Conservation (phyloP, 495 filamentous ascomycete species). For the Cercophora newfieldiana region DNA sequence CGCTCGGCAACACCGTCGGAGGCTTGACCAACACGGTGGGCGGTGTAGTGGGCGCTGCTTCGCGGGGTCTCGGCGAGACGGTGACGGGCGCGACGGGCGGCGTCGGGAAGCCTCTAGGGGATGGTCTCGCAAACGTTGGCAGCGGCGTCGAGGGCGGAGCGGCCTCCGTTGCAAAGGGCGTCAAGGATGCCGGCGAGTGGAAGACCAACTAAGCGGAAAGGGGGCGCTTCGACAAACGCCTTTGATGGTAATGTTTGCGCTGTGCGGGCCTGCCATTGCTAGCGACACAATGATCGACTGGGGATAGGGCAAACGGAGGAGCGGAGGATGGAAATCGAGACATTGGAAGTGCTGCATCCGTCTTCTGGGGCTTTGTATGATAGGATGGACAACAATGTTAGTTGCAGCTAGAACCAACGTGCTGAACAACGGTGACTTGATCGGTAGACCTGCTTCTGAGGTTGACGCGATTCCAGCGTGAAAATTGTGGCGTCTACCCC, state of each 20-base stretch:
- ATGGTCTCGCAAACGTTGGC: slow-evolving; percentile 61
- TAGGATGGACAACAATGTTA: neutral
- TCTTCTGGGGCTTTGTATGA: neutral
- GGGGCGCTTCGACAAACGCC: neutral
- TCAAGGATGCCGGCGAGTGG: slow-evolving; percentile 70
- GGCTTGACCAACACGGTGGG: slow-evolving; percentile 65
- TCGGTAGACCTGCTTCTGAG: neutral
- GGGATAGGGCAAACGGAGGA: neutral
- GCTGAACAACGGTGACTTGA: no score
- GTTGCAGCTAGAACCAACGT: neutral
- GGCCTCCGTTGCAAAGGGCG: slow-evolving; percentile 57
- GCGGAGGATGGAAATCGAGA: neutral
- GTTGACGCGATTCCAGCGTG: neutral
- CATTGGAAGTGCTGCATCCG: neutral
- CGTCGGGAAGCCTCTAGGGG: slow-evolving; percentile 63
- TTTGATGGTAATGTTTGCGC: neutral
- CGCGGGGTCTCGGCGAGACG: slow-evolving; percentile 48
- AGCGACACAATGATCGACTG: neutral
- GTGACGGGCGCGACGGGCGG: slow-evolving; percentile 57
- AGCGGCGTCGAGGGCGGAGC: slow-evolving; percentile 62
- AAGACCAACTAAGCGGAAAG: slow-evolving; percentile 41
- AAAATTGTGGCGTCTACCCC: neutral
- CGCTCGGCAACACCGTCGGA: slow-evolving; percentile 51
- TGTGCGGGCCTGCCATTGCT: neutral
- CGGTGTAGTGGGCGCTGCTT: slow-evolving; percentile 66